Percentiles rank a stretch among this genome's conserved stretches.
Evolutionary conservation across 257 asterid genomes (phyloP).

Genomic region (Lantana camara): DNA sequence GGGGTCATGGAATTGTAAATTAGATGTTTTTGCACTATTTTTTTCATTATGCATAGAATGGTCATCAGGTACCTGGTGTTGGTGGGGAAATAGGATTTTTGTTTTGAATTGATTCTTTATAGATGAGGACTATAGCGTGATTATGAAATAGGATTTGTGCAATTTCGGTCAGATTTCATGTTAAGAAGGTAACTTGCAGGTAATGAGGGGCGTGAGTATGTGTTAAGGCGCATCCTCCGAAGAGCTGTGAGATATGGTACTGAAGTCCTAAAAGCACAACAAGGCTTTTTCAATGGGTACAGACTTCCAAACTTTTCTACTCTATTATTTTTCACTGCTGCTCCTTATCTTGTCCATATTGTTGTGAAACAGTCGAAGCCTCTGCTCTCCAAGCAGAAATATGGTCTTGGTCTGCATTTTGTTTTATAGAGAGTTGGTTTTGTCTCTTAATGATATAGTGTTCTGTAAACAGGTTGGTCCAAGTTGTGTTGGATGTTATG

Average conservation of each 20-base stretch:
- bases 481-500: conserved; percentile 80
- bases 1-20: background rate
- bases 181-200: conserved; percentile 50
- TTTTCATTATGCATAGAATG: conserved; percentile 10
- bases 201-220: conserved; percentile 98
- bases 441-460: conserved; percentile 9
- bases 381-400: background rate
- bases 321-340: background rate
- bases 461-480: conserved; percentile 65
- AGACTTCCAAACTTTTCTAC: conserved; percentile 15
- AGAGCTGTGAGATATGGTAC: conserved; percentile 99
- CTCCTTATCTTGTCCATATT: background rate
- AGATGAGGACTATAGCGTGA: conserved; percentile 8
- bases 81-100: background rate
- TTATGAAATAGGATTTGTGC: conserved; percentile 9
- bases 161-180: conserved; percentile 9
- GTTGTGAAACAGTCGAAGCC: background rate
- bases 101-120: conserved; percentile 2
- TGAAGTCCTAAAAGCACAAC: conserved; percentile 86
- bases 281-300: conserved; percentile 88
- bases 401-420: conserved; percentile 9
- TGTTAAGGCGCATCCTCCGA: conserved; percentile 91
- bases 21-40: background rate
- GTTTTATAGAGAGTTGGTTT: conserved; percentile 8
- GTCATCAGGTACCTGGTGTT: background rate